Base-by-base conservation (phyloP, 2,329 filamentous ascomycete species). In the Ceratocystis papillata region DNA sequence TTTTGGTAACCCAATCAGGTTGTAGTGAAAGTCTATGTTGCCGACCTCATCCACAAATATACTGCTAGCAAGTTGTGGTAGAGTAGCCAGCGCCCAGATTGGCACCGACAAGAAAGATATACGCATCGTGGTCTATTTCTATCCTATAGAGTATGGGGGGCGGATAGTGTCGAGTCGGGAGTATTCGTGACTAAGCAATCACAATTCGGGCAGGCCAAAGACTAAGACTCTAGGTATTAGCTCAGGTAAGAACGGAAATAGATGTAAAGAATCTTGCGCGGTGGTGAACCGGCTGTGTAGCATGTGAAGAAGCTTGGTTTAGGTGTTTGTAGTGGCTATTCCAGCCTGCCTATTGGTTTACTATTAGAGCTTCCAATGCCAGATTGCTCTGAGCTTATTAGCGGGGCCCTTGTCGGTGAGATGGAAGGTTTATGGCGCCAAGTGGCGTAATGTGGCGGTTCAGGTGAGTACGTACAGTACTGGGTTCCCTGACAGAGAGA, bases 11-110 rank as follows among this genome's bases (percentile, higher is more conserved):
- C 94, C 94, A 72, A 99, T 79, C 62, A 97, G 86, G 70, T 89
- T 85, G 78, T 96, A 86, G 77, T 97, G 93, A 78, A 91, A 97
- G 77, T 99, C 94, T 75, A 95, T 84, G 72, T 90, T 83, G 78
- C 87, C 92, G 70, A 95, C 91, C 76, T 99, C 93, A 74, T 99
- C 94, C 71, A 83, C 81, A 78, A 91, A 96, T 68, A 97, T 85
- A 70, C 91, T 89, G 72, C 77, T 74, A 10, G 64, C 61, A 8
- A 37, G 50, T 5, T 71, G 71, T 63, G 83, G 78, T 61, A 77
- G 71, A 62, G 76, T 72, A 66, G 76, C 74, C 60, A 59, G 78
- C 72, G 70, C 73, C 76, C 70, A 78, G 71, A 48, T 45, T 28
- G 44, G 28, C 44, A 25, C 44, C 8, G 44, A 37, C n/a, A 30